Percentiles rank a stretch among this genome's conserved stretches.
phyloP scores from a whole-genome alignment of 805 yeast species.

The Lipomyces anomalus region DNA sequence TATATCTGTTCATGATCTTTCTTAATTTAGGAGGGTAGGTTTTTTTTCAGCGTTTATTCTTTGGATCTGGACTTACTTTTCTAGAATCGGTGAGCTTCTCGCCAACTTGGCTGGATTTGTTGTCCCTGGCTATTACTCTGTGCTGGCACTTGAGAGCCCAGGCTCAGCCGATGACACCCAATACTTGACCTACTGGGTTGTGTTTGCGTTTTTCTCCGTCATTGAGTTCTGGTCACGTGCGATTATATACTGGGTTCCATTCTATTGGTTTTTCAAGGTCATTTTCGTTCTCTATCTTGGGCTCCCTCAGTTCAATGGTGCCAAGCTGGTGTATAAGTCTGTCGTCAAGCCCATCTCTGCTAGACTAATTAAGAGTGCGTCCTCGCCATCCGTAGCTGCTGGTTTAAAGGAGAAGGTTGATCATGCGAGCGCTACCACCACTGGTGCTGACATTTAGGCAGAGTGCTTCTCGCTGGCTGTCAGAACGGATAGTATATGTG shows the following conservation, averaged over 20 bases:
- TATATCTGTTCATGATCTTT: slow-evolving; percentile 74
- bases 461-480: too few relatives aligned
- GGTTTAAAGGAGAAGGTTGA: slow-evolving; percentile 32
- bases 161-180: slow-evolving; percentile 73
- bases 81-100: slow-evolving; percentile 73
- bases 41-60: neutral
- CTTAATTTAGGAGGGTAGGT: slow-evolving; percentile 76
- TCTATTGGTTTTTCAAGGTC: slow-evolving; percentile 92
- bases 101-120: slow-evolving; percentile 89
- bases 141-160: slow-evolving; percentile 73
- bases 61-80: neutral
- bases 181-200: slow-evolving; percentile 87
- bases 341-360: slow-evolving; percentile 40
- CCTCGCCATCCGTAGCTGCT: slow-evolving; percentile 18
- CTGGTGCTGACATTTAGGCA: slow-evolving; percentile 21
- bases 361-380: slow-evolving; percentile 11
- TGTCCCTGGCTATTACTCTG: slow-evolving; percentile 83
- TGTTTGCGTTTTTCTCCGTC: slow-evolving; percentile 86
- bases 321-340: slow-evolving; percentile 58
- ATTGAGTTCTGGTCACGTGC: slow-evolving; percentile 94
- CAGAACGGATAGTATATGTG: too few relatives aligned
- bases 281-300: slow-evolving; percentile 80
- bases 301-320: slow-evolving; percentile 84
- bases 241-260: slow-evolving; percentile 87
- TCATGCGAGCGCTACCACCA: slow-evolving; percentile 26